phyloP scores from a whole-genome alignment of 2,329 filamentous ascomycete genomes.

The Aspergillus intermedius region DNA sequence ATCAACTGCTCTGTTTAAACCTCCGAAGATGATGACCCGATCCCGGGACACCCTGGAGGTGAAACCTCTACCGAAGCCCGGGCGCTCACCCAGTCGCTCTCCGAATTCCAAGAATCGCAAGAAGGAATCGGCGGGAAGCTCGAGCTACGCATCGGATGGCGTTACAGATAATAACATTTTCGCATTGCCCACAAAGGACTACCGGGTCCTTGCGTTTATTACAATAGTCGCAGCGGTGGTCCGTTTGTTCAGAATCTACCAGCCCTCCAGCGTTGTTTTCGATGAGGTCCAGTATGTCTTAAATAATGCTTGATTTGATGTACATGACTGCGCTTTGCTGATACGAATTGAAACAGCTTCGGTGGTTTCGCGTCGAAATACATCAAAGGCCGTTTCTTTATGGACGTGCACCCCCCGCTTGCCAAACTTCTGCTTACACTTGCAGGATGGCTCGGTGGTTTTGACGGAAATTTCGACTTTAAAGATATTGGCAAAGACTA shows the following conservation, averaged over 20 bases:
- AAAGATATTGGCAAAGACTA: constrained; percentile 99
- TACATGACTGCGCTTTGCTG: constrained; percentile 1
- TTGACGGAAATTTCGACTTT: constrained; percentile 94
- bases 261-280: constrained; percentile 93
- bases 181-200: constrained; percentile 75
- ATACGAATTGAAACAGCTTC: constrained; percentile 55
- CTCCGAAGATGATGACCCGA: constrained; percentile 22
- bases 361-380: constrained; percentile 98
- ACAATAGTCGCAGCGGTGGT: constrained; percentile 72
- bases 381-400: constrained; percentile 98
- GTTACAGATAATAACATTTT: constrained; percentile 88
- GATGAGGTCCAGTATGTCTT: constrained; percentile 91
- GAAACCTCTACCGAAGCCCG: constrained; percentile 26
- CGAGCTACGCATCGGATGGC: constrained; percentile 43
- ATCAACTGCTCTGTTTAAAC: constrained; percentile 5
- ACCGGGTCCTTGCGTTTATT: constrained; percentile 65
- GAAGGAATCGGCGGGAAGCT: constrained; percentile 21
- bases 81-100: constrained; percentile 34
- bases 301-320: neutral
- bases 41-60: constrained; percentile 32
- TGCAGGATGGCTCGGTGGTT: constrained; percentile 89
- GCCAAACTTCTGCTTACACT: constrained; percentile 96
- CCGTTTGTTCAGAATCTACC: constrained; percentile 90
- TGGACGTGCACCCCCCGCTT: constrained; percentile 98
- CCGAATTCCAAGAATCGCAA: constrained; percentile 34